Evolutionary conservation across 805 yeast genomes (phyloP).

Genomic region (Saturnispora ahearnii): DNA sequence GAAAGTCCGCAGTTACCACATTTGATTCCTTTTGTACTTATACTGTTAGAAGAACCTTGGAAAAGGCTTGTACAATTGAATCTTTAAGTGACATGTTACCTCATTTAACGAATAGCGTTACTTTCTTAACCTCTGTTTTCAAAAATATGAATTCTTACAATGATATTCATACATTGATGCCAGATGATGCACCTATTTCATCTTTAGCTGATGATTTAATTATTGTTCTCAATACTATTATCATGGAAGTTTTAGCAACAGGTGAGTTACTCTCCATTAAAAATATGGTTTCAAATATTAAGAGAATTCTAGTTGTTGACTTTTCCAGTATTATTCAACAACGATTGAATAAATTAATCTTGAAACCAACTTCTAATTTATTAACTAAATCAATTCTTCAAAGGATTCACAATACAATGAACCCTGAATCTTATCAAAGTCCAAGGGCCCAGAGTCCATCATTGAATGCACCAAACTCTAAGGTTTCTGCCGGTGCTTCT

Average conservation of each 20-base stretch:
- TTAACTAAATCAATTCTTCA: conserved; percentile 15
- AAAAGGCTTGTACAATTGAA: conserved; percentile 73
- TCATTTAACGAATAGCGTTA: conserved; percentile 25
- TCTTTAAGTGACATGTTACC: conserved; percentile 53
- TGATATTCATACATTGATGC: conserved; percentile 23
- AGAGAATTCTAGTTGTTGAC: conserved; percentile 54
- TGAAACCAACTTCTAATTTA: conserved; percentile 26
- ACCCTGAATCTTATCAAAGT: neutral
- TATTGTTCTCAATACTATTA: conserved; percentile 57
- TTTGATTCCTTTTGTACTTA: conserved; percentile 58
- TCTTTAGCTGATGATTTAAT: conserved; percentile 83
- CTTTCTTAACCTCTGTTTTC: conserved; percentile 18
- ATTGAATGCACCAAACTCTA: conserved; percentile 15
- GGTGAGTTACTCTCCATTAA: conserved; percentile 55
- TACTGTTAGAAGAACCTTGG: conserved; percentile 68
- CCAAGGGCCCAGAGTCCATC: conserved; percentile 10
- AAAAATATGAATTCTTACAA: conserved; percentile 15
- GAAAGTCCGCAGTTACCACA: conserved; percentile 43
- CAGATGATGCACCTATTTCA: conserved; percentile 60
- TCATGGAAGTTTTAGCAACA: conserved; percentile 59
- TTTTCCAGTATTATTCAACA: conserved; percentile 47
- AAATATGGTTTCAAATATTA: conserved; percentile 45
- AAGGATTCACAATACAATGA: conserved; percentile 14
- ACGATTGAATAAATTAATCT: conserved; percentile 38
- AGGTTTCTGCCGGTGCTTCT: conserved; percentile 23